phyloP scores from a whole-genome alignment of 108 stramenopile genomes.

The Cyclotella choctawhatcheeana region DNA sequence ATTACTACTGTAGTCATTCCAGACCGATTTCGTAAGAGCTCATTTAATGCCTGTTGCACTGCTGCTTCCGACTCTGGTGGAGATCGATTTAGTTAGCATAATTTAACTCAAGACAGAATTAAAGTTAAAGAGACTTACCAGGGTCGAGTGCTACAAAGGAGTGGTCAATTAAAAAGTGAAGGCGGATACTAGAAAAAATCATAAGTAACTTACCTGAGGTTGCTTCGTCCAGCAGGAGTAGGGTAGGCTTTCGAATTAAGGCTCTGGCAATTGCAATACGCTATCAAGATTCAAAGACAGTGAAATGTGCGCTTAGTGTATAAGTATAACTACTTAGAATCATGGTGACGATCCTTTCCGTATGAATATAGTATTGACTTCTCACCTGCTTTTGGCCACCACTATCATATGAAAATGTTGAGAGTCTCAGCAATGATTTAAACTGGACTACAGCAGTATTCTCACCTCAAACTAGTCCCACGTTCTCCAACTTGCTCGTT shows the following conservation, averaged over 20 bases:
- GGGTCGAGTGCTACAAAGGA: constrained; percentile 32
- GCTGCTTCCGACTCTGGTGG: constrained; percentile 71
- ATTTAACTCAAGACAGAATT: no score
- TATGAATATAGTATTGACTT: constrained; percentile 24
- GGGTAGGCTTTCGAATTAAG: constrained; percentile 76
- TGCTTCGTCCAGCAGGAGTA: constrained; percentile 91
- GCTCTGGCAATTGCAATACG: constrained; percentile 94
- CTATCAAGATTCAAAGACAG: background rate
- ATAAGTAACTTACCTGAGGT: constrained; percentile 32
- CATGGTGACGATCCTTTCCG: constrained; percentile 25
- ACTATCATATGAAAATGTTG: constrained; percentile 9
- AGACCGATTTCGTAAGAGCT: constrained; percentile 52
- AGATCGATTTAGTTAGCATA: background rate
- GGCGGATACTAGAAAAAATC: background rate
- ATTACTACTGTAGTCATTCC: constrained; percentile 84
- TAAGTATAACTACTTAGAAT: background rate
- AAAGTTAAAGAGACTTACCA: constrained; percentile 15
- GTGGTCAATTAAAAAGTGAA: background rate
- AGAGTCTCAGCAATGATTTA: background rate
- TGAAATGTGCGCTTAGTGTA: background rate
- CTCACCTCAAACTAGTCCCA: constrained; percentile 41
- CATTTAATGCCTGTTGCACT: constrained; percentile 84
- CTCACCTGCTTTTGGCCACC: constrained; percentile 92
- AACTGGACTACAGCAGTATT: no score
- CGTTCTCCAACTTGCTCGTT: constrained; percentile 88